A percentile compares a stretch with the other conserved stretches of the same genome.
phyloP scores from a whole-genome alignment of 129 eudicot genomes.

The Centaurea solstitialis region DNA sequence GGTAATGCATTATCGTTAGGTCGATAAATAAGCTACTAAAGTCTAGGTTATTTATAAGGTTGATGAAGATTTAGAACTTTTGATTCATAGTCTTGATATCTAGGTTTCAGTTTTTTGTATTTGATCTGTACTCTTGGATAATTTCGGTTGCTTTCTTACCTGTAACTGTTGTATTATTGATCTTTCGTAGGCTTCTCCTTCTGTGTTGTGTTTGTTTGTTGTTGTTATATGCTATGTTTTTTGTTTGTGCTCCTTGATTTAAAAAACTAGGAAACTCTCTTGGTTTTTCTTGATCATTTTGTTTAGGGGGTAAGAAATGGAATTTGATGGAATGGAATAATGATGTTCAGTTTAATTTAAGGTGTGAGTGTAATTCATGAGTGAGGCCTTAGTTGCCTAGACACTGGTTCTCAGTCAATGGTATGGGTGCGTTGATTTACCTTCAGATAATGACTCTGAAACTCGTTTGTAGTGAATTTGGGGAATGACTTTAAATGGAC shows the following conservation, averaged over 20 bases:
- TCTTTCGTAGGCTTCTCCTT: background rate
- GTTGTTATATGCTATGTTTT: background rate
- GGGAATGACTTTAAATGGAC: no score
- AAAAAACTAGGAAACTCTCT: background rate
- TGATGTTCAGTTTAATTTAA: no score
- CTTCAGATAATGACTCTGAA: no score
- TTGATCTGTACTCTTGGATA: constrained; percentile 20
- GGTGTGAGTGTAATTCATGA: no score
- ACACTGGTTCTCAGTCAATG: no score
- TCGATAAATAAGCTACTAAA: constrained; percentile 17
- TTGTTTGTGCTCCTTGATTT: background rate
- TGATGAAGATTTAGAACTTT: constrained; percentile 32
- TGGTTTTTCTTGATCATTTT: background rate
- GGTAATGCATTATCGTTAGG: constrained; percentile 9
- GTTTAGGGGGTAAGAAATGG: background rate
- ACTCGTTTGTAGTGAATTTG: no score
- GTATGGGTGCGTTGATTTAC: no score
- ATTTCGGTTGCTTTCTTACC: constrained; percentile 19
- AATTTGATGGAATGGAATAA: no score
- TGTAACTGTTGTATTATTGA: constrained; percentile 1
- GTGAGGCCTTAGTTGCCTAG: no score
- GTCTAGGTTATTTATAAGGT: constrained; percentile 33
- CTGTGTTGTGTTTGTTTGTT: background rate
- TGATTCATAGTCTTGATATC: constrained; percentile 22
- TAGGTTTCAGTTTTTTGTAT: constrained; percentile 17